Conservation (phyloP, 2,329 filamentous ascomycete genomes). For the Scedosporium minutisporum region DNA sequence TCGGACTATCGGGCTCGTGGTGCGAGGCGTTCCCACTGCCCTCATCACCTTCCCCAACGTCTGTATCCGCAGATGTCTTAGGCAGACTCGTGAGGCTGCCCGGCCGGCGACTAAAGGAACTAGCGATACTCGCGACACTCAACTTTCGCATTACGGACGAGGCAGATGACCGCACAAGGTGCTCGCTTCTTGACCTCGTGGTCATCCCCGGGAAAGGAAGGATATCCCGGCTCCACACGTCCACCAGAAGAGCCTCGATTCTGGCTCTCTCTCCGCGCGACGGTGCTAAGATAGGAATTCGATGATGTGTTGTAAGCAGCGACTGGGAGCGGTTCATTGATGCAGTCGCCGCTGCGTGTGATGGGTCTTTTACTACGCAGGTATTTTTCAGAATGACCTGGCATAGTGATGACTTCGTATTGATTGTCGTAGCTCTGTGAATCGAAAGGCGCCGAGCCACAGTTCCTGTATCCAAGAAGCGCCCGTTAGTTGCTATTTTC, state of each 20-base stretch:
- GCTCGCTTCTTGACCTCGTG: slow-evolving; percentile 53
- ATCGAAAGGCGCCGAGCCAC: slow-evolving; percentile 64
- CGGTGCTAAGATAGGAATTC: slow-evolving; percentile 62
- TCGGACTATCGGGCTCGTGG: background rate
- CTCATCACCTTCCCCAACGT: slow-evolving; percentile 15
- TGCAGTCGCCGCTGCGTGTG: slow-evolving; percentile 31
- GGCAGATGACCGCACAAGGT: slow-evolving; percentile 67
- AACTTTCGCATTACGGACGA: slow-evolving; percentile 82
- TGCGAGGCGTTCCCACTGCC: slow-evolving; percentile 7
- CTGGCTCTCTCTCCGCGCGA: slow-evolving; percentile 65
- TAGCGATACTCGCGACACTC: slow-evolving; percentile 70
- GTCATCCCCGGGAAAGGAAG: slow-evolving; percentile 79
- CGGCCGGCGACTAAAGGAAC: slow-evolving; percentile 65
- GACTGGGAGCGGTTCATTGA: slow-evolving; percentile 72
- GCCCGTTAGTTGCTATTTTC: background rate
- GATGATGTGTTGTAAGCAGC: slow-evolving; percentile 56
- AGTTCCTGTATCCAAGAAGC: slow-evolving; percentile 34
- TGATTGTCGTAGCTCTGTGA: slow-evolving; percentile 66
- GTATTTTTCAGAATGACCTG: slow-evolving; percentile 87
- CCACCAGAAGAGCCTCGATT: slow-evolving; percentile 62
- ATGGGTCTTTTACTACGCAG: slow-evolving; percentile 50
- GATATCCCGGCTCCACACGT: slow-evolving; percentile 75
- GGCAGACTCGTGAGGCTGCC: slow-evolving; percentile 38
- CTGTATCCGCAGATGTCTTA: slow-evolving; percentile 15
- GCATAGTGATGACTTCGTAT: slow-evolving; percentile 55